Evolutionary conservation across 2,329 filamentous ascomycete species (phyloP).

Genomic region (Aspergillus flavus): DNA sequence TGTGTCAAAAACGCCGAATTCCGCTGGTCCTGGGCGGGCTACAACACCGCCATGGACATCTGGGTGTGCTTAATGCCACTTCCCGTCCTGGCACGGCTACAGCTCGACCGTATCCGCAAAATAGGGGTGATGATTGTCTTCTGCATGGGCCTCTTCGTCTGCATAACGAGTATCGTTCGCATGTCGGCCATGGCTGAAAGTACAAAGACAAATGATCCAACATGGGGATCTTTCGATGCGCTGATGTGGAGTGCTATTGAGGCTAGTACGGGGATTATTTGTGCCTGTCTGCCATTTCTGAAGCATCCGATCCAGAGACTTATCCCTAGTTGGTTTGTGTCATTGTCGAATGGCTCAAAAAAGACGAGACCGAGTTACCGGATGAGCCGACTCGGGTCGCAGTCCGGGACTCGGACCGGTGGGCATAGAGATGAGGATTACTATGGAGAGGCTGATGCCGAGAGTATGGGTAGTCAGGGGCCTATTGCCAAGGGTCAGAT

Average conservation of each 20-base stretch:
- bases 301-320: slow-evolving; percentile 7
- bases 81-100: slow-evolving; percentile 4
- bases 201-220: neutral
- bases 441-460: slow-evolving; percentile 1
- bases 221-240: slow-evolving; percentile 10
- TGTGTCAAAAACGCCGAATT: slow-evolving; percentile 1
- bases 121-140: slow-evolving; percentile 10
- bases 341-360: neutral
- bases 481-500: slow-evolving; percentile 10
- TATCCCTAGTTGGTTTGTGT: slow-evolving; percentile 3
- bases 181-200: slow-evolving; percentile 12
- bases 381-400: neutral
- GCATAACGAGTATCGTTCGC: slow-evolving; percentile 7
- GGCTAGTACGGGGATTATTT: slow-evolving; percentile 13
- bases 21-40: neutral
- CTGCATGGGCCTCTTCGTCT: slow-evolving; percentile 10
- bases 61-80: slow-evolving; percentile 9
- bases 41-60: slow-evolving; percentile 2
- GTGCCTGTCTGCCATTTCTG: slow-evolving; percentile 11
- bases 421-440: neutral
- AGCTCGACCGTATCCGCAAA: slow-evolving; percentile 5
- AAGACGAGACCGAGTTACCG: slow-evolving; percentile 7
- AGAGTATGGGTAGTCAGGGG: slow-evolving; percentile 8
- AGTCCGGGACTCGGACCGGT: neutral
- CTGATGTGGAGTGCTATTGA: slow-evolving; percentile 13